Conservation (phyloP, 2,329 filamentous ascomycete genomes). For the Mycocentrospora acerina region DNA sequence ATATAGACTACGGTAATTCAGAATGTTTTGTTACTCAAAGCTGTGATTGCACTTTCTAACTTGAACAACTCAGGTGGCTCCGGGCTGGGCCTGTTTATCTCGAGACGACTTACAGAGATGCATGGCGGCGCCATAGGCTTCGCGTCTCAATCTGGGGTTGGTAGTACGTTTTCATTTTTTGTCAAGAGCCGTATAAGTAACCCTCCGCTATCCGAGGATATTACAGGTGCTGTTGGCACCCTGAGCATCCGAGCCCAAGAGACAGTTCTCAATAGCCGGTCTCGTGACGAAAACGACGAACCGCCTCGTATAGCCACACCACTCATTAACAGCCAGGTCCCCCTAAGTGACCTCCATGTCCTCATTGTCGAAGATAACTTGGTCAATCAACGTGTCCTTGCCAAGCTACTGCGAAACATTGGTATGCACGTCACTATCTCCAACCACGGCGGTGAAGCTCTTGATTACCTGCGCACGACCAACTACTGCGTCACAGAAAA, state of each 20-base stretch:
- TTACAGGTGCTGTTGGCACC: constrained; percentile 5
- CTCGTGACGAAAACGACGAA: constrained; percentile 6
- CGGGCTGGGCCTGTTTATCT: constrained; percentile 38
- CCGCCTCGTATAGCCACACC: not conserved
- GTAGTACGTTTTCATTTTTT: constrained; percentile 38
- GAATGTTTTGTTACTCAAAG: not conserved
- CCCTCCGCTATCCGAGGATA: constrained; percentile 4
- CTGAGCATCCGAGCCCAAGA: constrained; percentile 14
- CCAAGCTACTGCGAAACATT: constrained; percentile 41
- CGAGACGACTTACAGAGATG: constrained; percentile 29
- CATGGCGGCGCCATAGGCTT: constrained; percentile 36
- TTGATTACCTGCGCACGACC: constrained; percentile 36
- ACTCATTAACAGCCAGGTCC: constrained; percentile 1
- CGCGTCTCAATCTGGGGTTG: constrained; percentile 19
- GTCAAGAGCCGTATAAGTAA: constrained; percentile 23
- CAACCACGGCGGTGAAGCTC: constrained; percentile 42
- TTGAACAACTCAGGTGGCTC: constrained; percentile 25
- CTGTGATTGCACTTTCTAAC: not conserved
- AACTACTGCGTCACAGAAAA: constrained; percentile 16
- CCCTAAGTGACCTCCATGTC: constrained; percentile 18
- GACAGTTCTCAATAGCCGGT: constrained; percentile 7
- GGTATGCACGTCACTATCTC: constrained; percentile 42
- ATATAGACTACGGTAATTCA: constrained; percentile 36
- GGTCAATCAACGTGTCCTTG: constrained; percentile 45
- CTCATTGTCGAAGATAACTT: constrained; percentile 44